Evolutionary conservation across 768 basidiomycete species (phyloP).

Genomic region (Amyloporia xantha): DNA sequence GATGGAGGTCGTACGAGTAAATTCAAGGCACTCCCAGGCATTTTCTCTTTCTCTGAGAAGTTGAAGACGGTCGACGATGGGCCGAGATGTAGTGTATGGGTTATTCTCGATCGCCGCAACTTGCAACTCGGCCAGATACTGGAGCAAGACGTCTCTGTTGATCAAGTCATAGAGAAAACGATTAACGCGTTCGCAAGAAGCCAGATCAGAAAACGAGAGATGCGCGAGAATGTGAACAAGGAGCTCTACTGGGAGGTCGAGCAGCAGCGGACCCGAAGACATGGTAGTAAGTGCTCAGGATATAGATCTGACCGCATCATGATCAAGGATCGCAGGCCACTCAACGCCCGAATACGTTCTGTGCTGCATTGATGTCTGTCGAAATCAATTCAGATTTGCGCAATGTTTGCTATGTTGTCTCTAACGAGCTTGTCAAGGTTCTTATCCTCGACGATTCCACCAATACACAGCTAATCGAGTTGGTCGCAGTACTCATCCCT

Average conservation of each 20-base stretch:
- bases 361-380: too few relatives aligned
- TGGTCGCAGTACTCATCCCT: constrained; percentile 38
- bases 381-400: too few relatives aligned
- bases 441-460: not conserved
- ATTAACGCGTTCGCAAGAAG: constrained; percentile 3
- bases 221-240: constrained; percentile 9
- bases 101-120: constrained; percentile 12
- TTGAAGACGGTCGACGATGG: constrained; percentile 11
- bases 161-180: constrained; percentile 5
- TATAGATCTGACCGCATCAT: too few relatives aligned
- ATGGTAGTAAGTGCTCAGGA: too few relatives aligned
- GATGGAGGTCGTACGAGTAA: constrained; percentile 4
- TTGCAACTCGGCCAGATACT: constrained; percentile 13
- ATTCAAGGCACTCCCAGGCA: constrained; percentile 10
- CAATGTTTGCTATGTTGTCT: constrained; percentile 39
- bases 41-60: constrained; percentile 6
- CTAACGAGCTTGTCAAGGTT: constrained; percentile 52
- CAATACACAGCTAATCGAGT: not conserved
- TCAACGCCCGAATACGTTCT: too few relatives aligned
- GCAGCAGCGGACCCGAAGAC: constrained; percentile 4
- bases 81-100: constrained; percentile 6
- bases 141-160: constrained; percentile 4
- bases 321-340: too few relatives aligned
- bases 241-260: constrained; percentile 16
- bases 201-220: constrained; percentile 3